Percentiles rank a stretch among this genome's conserved stretches.
phyloP scores from a whole-genome alignment of 495 filamentous ascomycete species.

The Penicillium manginii region DNA sequence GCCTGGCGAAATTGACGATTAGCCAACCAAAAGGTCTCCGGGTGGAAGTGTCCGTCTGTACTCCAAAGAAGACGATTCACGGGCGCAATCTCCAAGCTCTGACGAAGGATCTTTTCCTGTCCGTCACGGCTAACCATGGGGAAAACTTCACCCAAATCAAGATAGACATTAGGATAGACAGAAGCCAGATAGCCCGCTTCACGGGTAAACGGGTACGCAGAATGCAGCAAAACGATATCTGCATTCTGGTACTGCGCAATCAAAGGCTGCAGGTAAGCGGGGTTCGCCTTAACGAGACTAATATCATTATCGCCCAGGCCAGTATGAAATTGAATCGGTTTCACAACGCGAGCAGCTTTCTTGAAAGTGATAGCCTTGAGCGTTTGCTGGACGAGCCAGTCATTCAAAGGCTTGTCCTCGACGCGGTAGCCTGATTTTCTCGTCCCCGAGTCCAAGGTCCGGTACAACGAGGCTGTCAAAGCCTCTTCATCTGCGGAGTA shows the following conservation, averaged over 20 bases:
- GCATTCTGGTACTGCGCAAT: constrained; percentile 70
- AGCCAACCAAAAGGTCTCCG: constrained; percentile 81
- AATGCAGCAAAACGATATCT: constrained; percentile 80
- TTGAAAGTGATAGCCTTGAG: constrained; percentile 34
- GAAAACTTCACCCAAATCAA: constrained; percentile 87
- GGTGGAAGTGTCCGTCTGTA: constrained; percentile 81
- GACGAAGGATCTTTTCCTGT: constrained; percentile 71
- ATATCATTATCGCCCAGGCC: constrained; percentile 88
- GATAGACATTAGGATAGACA: constrained; percentile 81
- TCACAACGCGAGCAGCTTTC: constrained; percentile 43
- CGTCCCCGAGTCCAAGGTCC: constrained; percentile 28
- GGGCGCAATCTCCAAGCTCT: constrained; percentile 78
- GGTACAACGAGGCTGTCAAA: constrained; percentile 37
- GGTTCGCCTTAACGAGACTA: constrained; percentile 68
- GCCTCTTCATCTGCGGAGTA: constrained; percentile 32
- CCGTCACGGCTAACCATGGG: constrained; percentile 80
- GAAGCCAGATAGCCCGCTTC: constrained; percentile 82
- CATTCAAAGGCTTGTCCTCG: constrained; percentile 64
- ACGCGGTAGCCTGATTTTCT: constrained; percentile 52
- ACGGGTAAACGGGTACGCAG: constrained; percentile 81
- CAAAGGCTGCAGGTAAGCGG: constrained; percentile 74
- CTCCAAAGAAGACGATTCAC: constrained; percentile 82
- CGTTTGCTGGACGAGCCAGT: constrained; percentile 63
- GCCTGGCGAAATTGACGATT: constrained; percentile 78
- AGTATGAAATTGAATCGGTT: constrained; percentile 87